phyloP scores from a whole-genome alignment of 2,329 filamentous ascomycete species.

The Neobulgaria alba region DNA sequence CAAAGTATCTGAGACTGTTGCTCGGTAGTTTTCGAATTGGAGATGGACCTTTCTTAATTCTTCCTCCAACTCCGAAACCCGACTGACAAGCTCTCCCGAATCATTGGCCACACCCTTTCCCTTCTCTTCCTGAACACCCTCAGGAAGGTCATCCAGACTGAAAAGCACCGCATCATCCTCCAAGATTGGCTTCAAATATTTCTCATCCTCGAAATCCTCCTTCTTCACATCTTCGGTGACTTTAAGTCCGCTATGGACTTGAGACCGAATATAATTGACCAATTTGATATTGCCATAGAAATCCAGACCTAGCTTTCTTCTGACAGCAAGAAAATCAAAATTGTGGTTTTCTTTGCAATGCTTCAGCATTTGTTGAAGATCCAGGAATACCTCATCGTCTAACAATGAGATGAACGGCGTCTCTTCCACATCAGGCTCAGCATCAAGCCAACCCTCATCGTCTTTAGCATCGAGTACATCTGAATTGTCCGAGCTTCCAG shows the following conservation, averaged over 20 bases:
- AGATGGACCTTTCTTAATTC: constrained; percentile 31
- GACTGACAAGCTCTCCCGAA: constrained; percentile 22
- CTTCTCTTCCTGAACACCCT: constrained; percentile 30
- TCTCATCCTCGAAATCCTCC: constrained; percentile 64
- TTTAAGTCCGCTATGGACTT: constrained; percentile 36
- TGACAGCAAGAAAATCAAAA: constrained; percentile 58
- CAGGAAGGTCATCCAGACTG: constrained; percentile 70
- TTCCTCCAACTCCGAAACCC: constrained; percentile 32
- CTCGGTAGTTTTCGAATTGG: constrained; percentile 34
- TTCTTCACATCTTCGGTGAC: constrained; percentile 43
- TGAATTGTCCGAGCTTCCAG: constrained; percentile 33
- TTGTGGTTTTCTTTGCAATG: constrained; percentile 54
- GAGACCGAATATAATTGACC: constrained; percentile 55
- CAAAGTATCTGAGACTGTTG: constrained; percentile 32
- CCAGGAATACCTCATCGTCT: constrained; percentile 56
- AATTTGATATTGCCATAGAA: constrained; percentile 67
- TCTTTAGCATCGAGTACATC: constrained; percentile 34
- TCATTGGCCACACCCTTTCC: constrained; percentile 15
- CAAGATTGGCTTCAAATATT: constrained; percentile 73
- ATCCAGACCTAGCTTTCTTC: constrained; percentile 53
- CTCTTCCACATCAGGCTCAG: constrained; percentile 54
- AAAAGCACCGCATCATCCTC: constrained; percentile 87
- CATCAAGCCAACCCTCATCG: constrained; percentile 48
- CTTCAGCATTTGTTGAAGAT: constrained; percentile 55
- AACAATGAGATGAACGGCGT: constrained; percentile 60